Percentiles rank a stretch among this genome's conserved stretches.
Evolutionary conservation across 495 filamentous ascomycete genomes (phyloP).

Genomic region (Corynascus novoguineensis): DNA sequence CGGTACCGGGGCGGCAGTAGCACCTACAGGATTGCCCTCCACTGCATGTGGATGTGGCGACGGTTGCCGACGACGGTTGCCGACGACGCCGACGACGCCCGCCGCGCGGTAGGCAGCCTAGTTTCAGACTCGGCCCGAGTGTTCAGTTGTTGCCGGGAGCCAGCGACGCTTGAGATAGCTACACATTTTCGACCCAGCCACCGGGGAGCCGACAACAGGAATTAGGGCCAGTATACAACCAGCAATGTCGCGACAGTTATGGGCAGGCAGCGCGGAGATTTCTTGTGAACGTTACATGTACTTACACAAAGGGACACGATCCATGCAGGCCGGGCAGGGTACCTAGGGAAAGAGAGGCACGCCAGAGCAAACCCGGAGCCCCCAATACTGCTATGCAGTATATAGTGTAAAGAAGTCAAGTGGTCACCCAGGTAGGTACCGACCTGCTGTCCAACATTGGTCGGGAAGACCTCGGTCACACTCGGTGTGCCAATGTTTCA

Average conservation of each 20-base stretch:
- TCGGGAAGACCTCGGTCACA: too few species aligned
- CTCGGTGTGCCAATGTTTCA: too few species aligned
- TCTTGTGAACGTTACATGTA: neutral
- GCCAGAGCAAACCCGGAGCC: too few species aligned
- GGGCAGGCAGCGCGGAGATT: conserved; percentile 10
- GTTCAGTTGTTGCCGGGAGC: too few species aligned
- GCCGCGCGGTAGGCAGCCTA: conserved; percentile 38
- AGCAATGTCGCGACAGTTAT: conserved; percentile 12
- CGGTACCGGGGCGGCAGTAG: conserved; percentile 43
- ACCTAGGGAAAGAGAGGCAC: too few species aligned
- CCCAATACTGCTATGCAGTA: too few species aligned
- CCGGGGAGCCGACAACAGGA: neutral
- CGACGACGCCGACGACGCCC: conserved; percentile 46
- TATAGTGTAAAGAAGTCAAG: too few species aligned
- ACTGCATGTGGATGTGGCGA: conserved; percentile 41
- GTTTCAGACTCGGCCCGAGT: conserved; percentile 25
- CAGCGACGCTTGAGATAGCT: too few species aligned
- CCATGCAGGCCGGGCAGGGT: neutral
- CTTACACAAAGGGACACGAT: neutral
- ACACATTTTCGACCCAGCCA: too few species aligned
- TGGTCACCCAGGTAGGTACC: too few species aligned
- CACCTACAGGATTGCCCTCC: conserved; percentile 47
- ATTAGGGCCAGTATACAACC: conserved; percentile 11
- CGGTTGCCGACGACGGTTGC: conserved; percentile 46
- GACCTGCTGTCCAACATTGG: too few species aligned